Conservation (phyloP, 2,329 filamentous ascomycete species). For the Fusarium sp. region DNA sequence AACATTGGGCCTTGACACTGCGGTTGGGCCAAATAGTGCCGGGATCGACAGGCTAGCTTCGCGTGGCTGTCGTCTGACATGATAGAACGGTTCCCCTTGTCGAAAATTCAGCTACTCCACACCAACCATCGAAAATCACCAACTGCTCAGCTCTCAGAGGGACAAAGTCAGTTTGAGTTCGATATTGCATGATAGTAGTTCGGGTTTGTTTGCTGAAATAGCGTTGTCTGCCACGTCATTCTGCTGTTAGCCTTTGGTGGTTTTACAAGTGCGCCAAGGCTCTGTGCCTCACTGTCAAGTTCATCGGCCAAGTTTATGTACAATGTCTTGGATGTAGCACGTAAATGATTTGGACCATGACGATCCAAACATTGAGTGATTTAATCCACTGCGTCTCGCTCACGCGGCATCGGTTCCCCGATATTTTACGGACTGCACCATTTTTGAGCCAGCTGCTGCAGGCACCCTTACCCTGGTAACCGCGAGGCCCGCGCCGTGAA, state of each 20-base stretch:
- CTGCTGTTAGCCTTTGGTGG: background rate
- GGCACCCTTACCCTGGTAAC: background rate
- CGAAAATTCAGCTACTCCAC: conserved; percentile 1
- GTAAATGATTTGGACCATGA: background rate
- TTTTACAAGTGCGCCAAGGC: background rate
- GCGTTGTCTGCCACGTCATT: background rate
- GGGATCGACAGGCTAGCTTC: background rate
- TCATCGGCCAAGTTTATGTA: too few relatives aligned
- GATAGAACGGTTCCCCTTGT: background rate
- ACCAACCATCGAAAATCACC: background rate
- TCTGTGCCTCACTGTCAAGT: background rate
- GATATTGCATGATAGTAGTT: background rate
- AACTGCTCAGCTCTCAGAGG: background rate
- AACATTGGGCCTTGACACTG: background rate
- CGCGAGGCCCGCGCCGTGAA: background rate
- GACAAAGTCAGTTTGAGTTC: background rate
- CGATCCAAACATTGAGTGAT: background rate
- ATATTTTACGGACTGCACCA: background rate
- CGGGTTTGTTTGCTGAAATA: background rate
- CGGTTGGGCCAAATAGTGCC: background rate
- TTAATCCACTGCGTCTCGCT: background rate
- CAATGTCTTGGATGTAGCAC: background rate
- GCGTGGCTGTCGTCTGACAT: background rate
- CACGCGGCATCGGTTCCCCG: background rate
- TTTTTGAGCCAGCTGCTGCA: background rate